Conservation (phyloP, 1,284 basidiomycete genomes). For the Gymnopus androsaceus region DNA sequence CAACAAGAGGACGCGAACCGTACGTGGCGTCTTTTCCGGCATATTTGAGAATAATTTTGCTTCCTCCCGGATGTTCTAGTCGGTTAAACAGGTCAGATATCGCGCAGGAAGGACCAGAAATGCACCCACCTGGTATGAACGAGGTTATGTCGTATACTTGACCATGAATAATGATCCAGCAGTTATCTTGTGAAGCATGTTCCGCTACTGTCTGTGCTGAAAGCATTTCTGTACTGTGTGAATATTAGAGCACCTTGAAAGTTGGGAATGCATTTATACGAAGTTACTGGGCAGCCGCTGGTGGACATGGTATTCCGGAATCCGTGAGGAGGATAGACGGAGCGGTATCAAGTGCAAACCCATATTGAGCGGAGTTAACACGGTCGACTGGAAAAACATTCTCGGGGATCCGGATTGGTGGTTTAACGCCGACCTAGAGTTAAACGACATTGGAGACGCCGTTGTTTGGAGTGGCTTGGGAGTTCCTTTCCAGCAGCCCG, state of each 20-base stretch:
- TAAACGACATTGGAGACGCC: no score
- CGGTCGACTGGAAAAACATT: background rate
- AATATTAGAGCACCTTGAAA: background rate
- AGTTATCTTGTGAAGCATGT: constrained; percentile 72
- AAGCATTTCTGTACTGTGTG: constrained; percentile 24
- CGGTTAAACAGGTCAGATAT: background rate
- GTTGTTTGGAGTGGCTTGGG: no score
- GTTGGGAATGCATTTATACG: no score
- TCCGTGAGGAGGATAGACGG: background rate
- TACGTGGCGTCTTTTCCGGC: constrained; percentile 79
- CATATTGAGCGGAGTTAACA: background rate
- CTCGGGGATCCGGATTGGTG: no score
- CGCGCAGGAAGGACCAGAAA: constrained; percentile 21
- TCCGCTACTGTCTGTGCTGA: constrained; percentile 63
- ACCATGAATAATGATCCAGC: constrained; percentile 91
- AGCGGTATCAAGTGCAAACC: background rate
- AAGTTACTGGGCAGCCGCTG: no score
- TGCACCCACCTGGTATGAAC: constrained; percentile 11
- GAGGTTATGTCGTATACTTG: constrained; percentile 23
- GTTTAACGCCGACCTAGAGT: no score
- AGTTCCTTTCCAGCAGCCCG: no score
- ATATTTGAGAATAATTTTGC: constrained; percentile 68
- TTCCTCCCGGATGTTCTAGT: constrained; percentile 68
- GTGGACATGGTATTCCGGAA: no score
- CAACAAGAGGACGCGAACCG: constrained; percentile 19